phyloP scores from a whole-genome alignment of 2,329 filamentous ascomycete genomes.

The Colletotrichum graminicola region DNA sequence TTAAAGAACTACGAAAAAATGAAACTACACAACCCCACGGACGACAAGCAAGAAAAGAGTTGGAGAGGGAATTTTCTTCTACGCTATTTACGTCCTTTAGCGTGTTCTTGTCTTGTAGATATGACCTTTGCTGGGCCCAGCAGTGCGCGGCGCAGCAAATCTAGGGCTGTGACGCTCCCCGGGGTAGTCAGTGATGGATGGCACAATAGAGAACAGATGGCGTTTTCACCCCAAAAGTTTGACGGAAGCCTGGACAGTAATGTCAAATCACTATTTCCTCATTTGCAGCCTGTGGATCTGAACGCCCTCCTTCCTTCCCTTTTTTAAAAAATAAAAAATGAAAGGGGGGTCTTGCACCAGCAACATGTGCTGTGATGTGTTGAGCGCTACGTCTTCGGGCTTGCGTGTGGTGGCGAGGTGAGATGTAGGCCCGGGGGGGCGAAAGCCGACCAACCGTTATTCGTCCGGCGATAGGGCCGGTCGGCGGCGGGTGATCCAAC shows the following conservation, averaged over 20 bases:
- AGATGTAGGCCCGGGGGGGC: background rate
- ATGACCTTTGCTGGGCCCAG: conserved; percentile 30
- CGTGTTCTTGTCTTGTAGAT: conserved; percentile 39
- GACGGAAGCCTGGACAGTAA: conserved; percentile 25
- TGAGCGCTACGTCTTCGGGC: background rate
- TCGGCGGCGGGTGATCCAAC: conserved; percentile 8
- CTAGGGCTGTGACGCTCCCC: conserved; percentile 21
- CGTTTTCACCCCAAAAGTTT: conserved; percentile 35
- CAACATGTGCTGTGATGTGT: conserved; percentile 12
- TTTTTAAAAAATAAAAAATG: too few species aligned
- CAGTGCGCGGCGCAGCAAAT: conserved; percentile 36
- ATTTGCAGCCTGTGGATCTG: too few species aligned
- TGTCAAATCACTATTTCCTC: conserved; percentile 4
- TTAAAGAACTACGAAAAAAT: conserved; percentile 60
- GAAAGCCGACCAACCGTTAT: conserved; percentile 15
- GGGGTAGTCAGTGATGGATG: conserved; percentile 35
- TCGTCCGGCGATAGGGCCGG: conserved; percentile 13
- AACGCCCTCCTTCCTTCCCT: background rate
- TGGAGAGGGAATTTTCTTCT: conserved; percentile 28
- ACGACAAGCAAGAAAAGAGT: conserved; percentile 25
- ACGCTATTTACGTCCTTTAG: conserved; percentile 41
- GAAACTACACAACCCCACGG: background rate
- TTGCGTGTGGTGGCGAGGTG: conserved; percentile 1
- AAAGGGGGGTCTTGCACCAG: background rate
- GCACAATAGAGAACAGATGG: conserved; percentile 37